Evolutionary conservation across 768 basidiomycete species (phyloP), one percentile per base, ranked within the genome.

Genomic region (Rhizopogon roseolus): DNA sequence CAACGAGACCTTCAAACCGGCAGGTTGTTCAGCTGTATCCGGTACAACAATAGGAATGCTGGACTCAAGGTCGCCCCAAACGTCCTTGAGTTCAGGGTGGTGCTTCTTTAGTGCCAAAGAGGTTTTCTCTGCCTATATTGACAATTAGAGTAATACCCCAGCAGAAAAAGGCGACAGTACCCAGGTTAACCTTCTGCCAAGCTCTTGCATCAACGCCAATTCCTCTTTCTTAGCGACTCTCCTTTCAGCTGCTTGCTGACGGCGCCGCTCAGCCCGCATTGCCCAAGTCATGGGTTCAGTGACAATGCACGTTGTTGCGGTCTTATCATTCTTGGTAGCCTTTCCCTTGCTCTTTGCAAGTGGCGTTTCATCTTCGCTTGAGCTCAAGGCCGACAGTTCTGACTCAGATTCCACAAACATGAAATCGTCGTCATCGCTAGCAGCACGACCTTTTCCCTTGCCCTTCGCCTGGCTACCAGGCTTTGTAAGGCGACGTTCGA

Each of bases 31-130:
- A 44, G 87, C 89, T 61, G 82, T 81, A 49, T 80, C 71, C 2
- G 93, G 92, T 29, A 76, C 71, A 53, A 83, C 72, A 43, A 87
- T 73, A 1, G 81, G 76, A 51, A 87, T 76, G 19, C 73, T 79
- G 22, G 77, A 73, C 64, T 88, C 81, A 7, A 97, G 68, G 62
- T 98, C 86, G 25, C 92, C 92, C 95, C 96, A 98, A 37, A 92
- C 85, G 67, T 86, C 79, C 53, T 68, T 73, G 34, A 97, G 79
- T 62, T 96, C 93, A 1, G 88, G 85, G 64, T 96, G 95, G 64
- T 88, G 75, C 61, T 71, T 79, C 25, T 77, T 74, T 29, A 93
- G 67, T 13, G 82, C 79, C 38, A 90, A 61, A 5, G 82, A 77
- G 1, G 81, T 75, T 63, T 79, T 89, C 68, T 93, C 90, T 6